Percentiles rank a stretch among this genome's conserved stretches.
Evolutionary conservation across 805 yeast species (phyloP).

Genomic region (Kuraishia molischiana): DNA sequence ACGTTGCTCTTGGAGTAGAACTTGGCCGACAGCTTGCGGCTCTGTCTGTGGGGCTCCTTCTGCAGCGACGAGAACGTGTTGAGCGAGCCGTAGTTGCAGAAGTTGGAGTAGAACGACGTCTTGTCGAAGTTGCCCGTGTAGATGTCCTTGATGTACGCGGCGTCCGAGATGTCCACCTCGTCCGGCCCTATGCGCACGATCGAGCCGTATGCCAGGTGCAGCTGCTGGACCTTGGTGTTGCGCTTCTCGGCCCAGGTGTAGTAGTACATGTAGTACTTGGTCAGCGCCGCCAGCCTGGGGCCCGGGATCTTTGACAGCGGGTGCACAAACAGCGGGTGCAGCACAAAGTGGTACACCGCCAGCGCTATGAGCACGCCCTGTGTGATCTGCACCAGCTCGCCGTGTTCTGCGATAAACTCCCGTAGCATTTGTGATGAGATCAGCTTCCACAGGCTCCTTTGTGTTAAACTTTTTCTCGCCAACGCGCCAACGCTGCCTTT

Average conservation of each 20-base stretch:
- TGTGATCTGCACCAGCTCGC: neutral
- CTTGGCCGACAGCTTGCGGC: constrained; percentile 29
- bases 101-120: constrained; percentile 48
- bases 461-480: neutral
- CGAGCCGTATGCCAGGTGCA: constrained; percentile 52
- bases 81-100: constrained; percentile 43
- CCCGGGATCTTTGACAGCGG: constrained; percentile 50
- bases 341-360: neutral
- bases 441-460: neutral
- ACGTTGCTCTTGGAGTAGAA: constrained; percentile 35
- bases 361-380: neutral
- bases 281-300: constrained; percentile 39
- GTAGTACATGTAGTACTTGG: constrained; percentile 29
- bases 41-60: constrained; percentile 34
- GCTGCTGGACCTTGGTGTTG: constrained; percentile 32
- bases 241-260: constrained; percentile 38
- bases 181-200: constrained; percentile 52
- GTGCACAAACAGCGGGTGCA: constrained; percentile 35
- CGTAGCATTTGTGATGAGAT: neutral
- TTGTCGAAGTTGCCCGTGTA: constrained; percentile 50
- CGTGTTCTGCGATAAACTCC: neutral
- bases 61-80: constrained; percentile 52
- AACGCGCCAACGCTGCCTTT: too few relatives aligned
- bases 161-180: constrained; percentile 49
- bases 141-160: constrained; percentile 39